Evolutionary conservation across 2,329 filamentous ascomycete genomes (phyloP).

Genomic region (Colletotrichum cereale): DNA sequence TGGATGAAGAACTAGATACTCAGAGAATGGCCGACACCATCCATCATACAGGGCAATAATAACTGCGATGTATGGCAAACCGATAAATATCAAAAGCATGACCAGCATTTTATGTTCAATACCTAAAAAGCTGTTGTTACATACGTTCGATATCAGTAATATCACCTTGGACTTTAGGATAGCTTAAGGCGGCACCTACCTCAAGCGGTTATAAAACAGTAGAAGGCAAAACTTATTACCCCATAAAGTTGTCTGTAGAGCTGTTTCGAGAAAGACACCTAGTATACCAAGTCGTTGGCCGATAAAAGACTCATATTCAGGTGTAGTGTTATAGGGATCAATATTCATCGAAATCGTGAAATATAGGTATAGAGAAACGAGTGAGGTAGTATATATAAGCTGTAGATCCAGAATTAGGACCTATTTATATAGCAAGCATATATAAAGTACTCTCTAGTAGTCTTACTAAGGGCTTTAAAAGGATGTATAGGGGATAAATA

Average conservation of each 20-base stretch:
- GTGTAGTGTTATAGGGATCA: background rate
- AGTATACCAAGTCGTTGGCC: background rate
- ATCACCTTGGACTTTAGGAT: too few relatives aligned
- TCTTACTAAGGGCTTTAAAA: background rate
- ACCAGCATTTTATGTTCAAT: background rate
- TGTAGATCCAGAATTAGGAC: background rate
- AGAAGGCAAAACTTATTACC: background rate
- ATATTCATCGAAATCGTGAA: background rate
- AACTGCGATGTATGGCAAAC: background rate
- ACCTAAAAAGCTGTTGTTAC: background rate
- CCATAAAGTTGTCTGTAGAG: background rate
- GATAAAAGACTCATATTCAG: background rate
- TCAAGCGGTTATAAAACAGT: background rate
- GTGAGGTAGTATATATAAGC: background rate
- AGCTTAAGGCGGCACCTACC: background rate
- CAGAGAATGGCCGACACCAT: background rate
- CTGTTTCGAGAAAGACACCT: background rate
- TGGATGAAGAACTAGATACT: background rate
- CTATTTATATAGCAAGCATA: fast-evolving
- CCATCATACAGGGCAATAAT: background rate
- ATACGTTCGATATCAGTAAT: background rate
- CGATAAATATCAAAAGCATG: background rate
- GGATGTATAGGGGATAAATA: background rate
- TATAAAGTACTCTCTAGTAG: background rate
- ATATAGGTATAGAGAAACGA: background rate